Conservation (phyloP, 768 basidiomycete genomes). For the Scleroderma citrinum region DNA sequence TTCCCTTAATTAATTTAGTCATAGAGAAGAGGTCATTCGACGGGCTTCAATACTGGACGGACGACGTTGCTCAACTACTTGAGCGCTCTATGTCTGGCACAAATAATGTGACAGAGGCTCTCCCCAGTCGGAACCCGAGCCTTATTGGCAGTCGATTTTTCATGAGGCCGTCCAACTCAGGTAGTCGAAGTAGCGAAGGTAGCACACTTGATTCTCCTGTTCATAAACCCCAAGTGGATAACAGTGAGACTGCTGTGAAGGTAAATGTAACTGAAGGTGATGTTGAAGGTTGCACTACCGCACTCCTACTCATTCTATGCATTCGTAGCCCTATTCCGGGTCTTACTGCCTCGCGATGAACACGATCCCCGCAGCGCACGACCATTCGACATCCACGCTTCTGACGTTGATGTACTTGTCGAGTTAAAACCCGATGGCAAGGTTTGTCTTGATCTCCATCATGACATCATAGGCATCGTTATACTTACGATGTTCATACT, state of each 20-base stretch:
- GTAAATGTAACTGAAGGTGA: constrained; percentile 41
- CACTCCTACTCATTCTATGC: constrained; percentile 1
- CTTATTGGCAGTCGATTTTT: constrained; percentile 81
- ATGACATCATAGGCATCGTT: not conserved
- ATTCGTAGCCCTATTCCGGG: constrained; percentile 32
- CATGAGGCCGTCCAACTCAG: constrained; percentile 31
- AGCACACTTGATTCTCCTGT: constrained; percentile 27
- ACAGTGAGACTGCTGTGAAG: constrained; percentile 46
- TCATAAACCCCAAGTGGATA: constrained; percentile 5
- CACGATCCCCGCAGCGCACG: constrained; percentile 21
- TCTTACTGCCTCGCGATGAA: constrained; percentile 45
- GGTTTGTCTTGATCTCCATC: constrained; percentile 34
- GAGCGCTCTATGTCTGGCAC: constrained; percentile 35
- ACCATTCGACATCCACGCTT: constrained; percentile 54
- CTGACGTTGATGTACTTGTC: constrained; percentile 56
- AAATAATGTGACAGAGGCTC: constrained; percentile 23
- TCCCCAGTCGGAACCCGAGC: constrained; percentile 50
- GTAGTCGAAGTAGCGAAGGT: constrained; percentile 39
- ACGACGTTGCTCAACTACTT: constrained; percentile 73
- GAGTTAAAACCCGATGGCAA: constrained; percentile 69
- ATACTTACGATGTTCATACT: not conserved
- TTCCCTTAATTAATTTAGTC: constrained; percentile 61
- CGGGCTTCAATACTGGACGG: constrained; percentile 80
- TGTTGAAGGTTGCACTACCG: not conserved
- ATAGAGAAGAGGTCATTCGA: constrained; percentile 66